Evolutionary conservation across 2,329 filamentous ascomycete species (phyloP).

Genomic region (Trichophyton simii): DNA sequence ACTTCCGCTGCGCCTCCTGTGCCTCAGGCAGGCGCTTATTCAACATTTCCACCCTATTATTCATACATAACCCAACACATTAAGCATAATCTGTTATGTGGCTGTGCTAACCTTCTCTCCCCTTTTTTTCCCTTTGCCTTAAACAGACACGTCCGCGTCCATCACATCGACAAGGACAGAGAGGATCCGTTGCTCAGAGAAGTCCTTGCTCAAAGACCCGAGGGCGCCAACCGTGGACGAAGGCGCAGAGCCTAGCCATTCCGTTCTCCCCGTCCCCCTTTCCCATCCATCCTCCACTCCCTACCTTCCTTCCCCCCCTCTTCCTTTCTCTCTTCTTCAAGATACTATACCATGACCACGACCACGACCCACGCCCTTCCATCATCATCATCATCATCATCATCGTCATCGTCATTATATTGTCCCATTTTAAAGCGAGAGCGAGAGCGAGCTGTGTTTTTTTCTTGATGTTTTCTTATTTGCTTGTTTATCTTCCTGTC

Average conservation of each 20-base stretch:
- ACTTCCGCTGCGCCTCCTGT: background rate
- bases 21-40: background rate
- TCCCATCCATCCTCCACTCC: background rate
- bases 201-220: slow-evolving; percentile 72
- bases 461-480: too few relatives aligned
- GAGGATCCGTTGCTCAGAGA: slow-evolving; percentile 71
- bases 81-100: background rate
- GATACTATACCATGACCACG: background rate
- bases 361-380: background rate
- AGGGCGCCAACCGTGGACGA: slow-evolving; percentile 70
- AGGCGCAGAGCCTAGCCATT: slow-evolving; percentile 44
- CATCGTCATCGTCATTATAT: background rate
- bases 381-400: background rate
- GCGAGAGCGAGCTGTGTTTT: background rate
- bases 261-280: background rate
- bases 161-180: slow-evolving; percentile 80
- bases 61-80: background rate
- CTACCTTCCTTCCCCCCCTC: background rate
- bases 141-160: slow-evolving; percentile 73
- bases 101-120: background rate
- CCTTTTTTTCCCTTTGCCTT: background rate
- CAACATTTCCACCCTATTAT: background rate
- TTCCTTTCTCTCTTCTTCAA: background rate
- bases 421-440: background rate
- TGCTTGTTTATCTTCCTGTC: too few relatives aligned